Evolutionary conservation across 1,284 basidiomycete genomes (phyloP).

Genomic region (Leccinum pachyderme): DNA sequence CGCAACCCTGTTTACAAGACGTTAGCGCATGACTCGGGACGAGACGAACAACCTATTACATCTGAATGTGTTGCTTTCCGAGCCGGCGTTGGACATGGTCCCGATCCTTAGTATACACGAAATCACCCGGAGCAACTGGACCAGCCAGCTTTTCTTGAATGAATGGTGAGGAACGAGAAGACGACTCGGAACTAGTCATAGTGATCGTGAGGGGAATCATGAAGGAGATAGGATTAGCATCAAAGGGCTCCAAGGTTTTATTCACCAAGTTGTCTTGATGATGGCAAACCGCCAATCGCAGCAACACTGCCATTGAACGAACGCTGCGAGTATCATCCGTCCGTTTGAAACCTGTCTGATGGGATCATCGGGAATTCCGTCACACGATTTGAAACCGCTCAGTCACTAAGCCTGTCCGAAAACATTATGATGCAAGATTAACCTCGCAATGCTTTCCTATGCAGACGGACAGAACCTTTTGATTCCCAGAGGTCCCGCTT

Average conservation of each 20-base stretch:
- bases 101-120: conserved; percentile 18
- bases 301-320: neutral
- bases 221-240: neutral
- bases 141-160: neutral
- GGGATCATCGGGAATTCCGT: neutral
- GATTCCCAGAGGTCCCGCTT: neutral
- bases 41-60: conserved; percentile 13
- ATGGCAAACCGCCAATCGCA: neutral
- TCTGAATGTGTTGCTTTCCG: conserved; percentile 26
- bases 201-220: neutral
- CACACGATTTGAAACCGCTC: neutral
- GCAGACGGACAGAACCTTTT: neutral
- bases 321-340: no score
- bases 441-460: neutral
- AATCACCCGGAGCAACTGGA: conserved; percentile 1
- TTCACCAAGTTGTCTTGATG: neutral
- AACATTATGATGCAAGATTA: neutral
- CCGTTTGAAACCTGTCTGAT: no score
- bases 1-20: conserved; percentile 47
- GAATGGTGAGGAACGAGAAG: neutral
- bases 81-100: conserved; percentile 27
- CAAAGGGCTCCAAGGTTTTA: neutral
- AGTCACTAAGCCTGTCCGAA: neutral
- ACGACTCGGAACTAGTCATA: neutral
- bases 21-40: conserved; percentile 1